Conservation (phyloP, 202 grass and related monocot species). For the Panicum hallii region DNA sequence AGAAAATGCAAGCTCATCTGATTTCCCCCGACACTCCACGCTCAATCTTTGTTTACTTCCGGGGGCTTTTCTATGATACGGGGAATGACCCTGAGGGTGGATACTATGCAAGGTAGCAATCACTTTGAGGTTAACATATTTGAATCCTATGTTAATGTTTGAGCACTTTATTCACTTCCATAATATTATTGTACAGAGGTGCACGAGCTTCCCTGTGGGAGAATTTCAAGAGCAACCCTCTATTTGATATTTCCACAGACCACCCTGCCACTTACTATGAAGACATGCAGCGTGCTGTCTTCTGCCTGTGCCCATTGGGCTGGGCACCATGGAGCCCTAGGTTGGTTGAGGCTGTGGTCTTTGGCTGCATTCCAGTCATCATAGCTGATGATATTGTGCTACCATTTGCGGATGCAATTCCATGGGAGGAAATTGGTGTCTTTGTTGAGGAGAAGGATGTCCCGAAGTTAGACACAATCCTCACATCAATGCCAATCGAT, state of each 20-base stretch:
- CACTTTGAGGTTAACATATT: neutral
- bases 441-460: slow-evolving; percentile 95
- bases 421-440: slow-evolving; percentile 97
- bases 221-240: slow-evolving; percentile 97
- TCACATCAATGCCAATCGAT: slow-evolving; percentile 91
- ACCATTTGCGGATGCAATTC: slow-evolving; percentile 96
- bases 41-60: slow-evolving; percentile 95
- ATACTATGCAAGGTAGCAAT: slow-evolving; percentile 86
- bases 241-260: slow-evolving; percentile 92
- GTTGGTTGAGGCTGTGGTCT: slow-evolving; percentile 92
- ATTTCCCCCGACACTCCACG: slow-evolving; percentile 90
- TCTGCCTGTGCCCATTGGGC: slow-evolving; percentile 96
- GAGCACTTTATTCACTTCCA: slow-evolving; percentile 32
- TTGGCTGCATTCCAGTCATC: slow-evolving; percentile 98
- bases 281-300: slow-evolving; percentile 97
- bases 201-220: slow-evolving; percentile 95
- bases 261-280: slow-evolving; percentile 96
- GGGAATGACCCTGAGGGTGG: slow-evolving; percentile 96
- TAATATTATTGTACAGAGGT: slow-evolving; percentile 60
- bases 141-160: slow-evolving; percentile 21
- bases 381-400: slow-evolving; percentile 97
- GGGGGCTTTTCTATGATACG: slow-evolving; percentile 93
- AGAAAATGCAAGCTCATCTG: slow-evolving; percentile 97
- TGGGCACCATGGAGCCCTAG: slow-evolving; percentile 99
- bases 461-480: slow-evolving; percentile 87